Conservation (phyloP, 2,329 filamentous ascomycete species). For the Coleophoma crateriformis region DNA sequence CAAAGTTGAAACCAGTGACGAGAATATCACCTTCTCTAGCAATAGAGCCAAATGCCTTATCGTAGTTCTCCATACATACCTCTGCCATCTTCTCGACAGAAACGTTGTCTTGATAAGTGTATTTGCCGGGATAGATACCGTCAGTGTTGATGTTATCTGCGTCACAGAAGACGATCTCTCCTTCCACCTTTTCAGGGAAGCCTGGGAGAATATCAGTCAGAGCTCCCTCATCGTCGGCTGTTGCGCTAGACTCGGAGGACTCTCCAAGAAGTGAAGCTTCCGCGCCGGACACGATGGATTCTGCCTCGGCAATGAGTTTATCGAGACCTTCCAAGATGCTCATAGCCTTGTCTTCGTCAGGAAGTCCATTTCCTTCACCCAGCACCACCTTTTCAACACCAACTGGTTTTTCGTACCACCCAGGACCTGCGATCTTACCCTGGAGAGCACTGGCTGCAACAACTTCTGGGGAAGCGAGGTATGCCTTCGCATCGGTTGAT, state of each 20-base stretch:
- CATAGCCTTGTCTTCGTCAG: conserved; percentile 57
- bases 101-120: conserved; percentile 87
- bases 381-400: conserved; percentile 61
- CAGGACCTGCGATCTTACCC: conserved; percentile 70
- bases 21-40: conserved; percentile 72
- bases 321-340: conserved; percentile 67
- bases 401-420: conserved; percentile 69
- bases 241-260: conserved; percentile 8
- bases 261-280: conserved; percentile 25
- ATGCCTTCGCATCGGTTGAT: conserved; percentile 70
- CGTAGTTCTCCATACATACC: conserved; percentile 94
- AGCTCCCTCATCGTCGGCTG: conserved; percentile 29
- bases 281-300: conserved; percentile 36
- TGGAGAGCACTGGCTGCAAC: conserved; percentile 82
- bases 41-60: conserved; percentile 59
- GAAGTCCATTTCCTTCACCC: conserved; percentile 66
- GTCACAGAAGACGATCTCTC: conserved; percentile 86
- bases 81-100: conserved; percentile 74
- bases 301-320: conserved; percentile 63
- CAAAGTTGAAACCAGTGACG: conserved; percentile 85
- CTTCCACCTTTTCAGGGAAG: conserved; percentile 76
- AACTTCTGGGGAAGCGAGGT: conserved; percentile 83
- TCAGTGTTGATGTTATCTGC: conserved; percentile 88
- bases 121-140: conserved; percentile 85
- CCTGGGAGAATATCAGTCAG: conserved; percentile 73